These are phyloP conservation scores for Colletotrichum truncatum DNA, from an alignment of 2,329 filamentous ascomycete genomes.

Conservation along the genomic window DNA sequence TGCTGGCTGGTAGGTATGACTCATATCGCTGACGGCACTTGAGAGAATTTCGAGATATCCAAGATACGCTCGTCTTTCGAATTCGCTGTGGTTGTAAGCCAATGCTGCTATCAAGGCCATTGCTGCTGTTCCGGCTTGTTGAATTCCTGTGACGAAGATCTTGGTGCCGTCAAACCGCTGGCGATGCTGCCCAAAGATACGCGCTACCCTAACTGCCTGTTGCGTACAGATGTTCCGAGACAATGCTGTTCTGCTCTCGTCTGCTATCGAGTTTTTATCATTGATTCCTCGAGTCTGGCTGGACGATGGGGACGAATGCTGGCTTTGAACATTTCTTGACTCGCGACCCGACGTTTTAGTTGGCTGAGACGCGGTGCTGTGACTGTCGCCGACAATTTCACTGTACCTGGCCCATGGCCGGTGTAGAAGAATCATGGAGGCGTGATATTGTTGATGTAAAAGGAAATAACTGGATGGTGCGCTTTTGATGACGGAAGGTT, in stretches of 20 bases:
- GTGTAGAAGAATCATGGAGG: constrained; percentile 61
- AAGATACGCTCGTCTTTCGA: constrained; percentile 49
- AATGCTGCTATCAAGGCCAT: constrained; percentile 62
- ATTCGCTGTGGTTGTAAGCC: constrained; percentile 44
- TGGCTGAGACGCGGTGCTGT: constrained; percentile 41
- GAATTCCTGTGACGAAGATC: constrained; percentile 59
- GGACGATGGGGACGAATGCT: constrained; percentile 31
- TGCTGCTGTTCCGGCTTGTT: constrained; percentile 63
- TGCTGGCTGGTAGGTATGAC: constrained; percentile 60
- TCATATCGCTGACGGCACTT: constrained; percentile 61
- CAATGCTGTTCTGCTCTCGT: constrained; percentile 53
- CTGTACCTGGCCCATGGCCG: constrained; percentile 62
- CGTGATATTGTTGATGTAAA: constrained; percentile 65
- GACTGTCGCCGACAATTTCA: constrained; percentile 43
- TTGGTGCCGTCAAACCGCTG: constrained; percentile 60
- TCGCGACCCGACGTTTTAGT: constrained; percentile 39
- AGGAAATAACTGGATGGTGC: constrained; percentile 62
- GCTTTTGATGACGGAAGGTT: constrained; percentile 57
- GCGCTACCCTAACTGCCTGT: constrained; percentile 60
- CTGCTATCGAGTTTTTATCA: constrained; percentile 45
- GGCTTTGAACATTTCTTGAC: neutral
- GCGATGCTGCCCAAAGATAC: constrained; percentile 64
- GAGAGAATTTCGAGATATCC: constrained; percentile 63
- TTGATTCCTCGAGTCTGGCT: constrained; percentile 38
- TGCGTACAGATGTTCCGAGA: constrained; percentile 63